phyloP scores from a whole-genome alignment of 1,284 basidiomycete species.

The Puccinia hordei region DNA sequence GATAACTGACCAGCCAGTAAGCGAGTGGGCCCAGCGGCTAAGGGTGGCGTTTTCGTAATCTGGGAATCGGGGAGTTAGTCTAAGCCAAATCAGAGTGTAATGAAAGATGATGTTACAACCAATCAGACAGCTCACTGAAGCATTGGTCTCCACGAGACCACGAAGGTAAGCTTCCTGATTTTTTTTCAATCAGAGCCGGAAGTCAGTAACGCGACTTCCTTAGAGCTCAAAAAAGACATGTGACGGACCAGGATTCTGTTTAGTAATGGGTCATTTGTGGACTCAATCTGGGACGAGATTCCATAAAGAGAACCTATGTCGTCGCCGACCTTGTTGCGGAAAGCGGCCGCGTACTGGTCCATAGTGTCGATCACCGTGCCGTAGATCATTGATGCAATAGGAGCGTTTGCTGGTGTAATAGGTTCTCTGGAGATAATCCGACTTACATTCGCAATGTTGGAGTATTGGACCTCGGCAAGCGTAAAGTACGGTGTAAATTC shows the following conservation, averaged over 20 bases:
- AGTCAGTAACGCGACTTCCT: not conserved
- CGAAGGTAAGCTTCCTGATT: constrained; percentile 26
- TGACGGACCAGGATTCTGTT: constrained; percentile 18
- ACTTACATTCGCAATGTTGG: constrained; percentile 12
- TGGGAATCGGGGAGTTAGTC: not conserved
- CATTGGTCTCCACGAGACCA: constrained; percentile 13
- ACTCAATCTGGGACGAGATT: not conserved
- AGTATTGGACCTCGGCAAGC: constrained; percentile 20
- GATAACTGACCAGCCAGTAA: not conserved
- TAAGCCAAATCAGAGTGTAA: not conserved
- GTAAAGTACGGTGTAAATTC: constrained; percentile 25
- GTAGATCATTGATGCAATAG: not conserved
- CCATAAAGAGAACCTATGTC: constrained; percentile 17
- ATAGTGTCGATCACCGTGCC: not conserved
- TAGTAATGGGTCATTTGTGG: constrained; percentile 7
- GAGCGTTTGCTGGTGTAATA: not conserved
- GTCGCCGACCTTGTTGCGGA: constrained; percentile 29
- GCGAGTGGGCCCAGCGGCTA: not conserved
- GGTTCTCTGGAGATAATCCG: constrained; percentile 15
- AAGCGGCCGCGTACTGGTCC: not conserved
- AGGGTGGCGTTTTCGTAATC: constrained; percentile 26
- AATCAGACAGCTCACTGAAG: constrained; percentile 24
- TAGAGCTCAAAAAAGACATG: not conserved
- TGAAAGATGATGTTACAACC: not conserved
- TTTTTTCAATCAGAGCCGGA: not conserved